phyloP scores from a whole-genome alignment of 1,284 basidiomycete species.

The Trichosporon sp. region DNA sequence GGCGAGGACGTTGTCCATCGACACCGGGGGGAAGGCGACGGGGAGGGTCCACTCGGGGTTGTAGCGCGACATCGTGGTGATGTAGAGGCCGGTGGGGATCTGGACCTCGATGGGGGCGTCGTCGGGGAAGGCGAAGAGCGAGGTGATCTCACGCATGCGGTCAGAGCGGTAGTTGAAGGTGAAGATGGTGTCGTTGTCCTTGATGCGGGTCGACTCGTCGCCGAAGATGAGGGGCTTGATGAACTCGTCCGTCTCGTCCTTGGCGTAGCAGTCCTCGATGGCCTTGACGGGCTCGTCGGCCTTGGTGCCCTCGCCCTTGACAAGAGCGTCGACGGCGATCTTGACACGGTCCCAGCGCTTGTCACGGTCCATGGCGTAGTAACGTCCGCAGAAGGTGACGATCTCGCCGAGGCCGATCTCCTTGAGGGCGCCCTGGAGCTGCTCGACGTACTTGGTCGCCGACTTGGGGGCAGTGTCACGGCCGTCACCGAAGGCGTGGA shows the following conservation, averaged over 20 bases:
- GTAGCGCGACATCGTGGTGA: constrained; percentile 89
- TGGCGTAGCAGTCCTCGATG: constrained; percentile 67
- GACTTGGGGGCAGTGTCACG: constrained; percentile 83
- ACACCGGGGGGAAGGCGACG: constrained; percentile 80
- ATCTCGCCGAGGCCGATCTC: constrained; percentile 60
- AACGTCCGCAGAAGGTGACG: constrained; percentile 75
- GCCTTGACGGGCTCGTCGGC: constrained; percentile 59
- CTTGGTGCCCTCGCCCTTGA: constrained; percentile 65
- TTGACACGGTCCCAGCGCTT: constrained; percentile 90
- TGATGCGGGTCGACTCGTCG: constrained; percentile 68
- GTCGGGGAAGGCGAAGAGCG: constrained; percentile 65
- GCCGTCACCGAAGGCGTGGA: constrained; percentile 81
- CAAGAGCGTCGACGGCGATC: constrained; percentile 74
- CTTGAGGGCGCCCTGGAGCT: constrained; percentile 70
- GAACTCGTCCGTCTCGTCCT: constrained; percentile 84
- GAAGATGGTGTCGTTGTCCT: constrained; percentile 73
- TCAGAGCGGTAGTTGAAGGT: constrained; percentile 94
- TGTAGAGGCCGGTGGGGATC: constrained; percentile 74
- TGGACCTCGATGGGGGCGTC: constrained; percentile 75
- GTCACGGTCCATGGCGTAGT: constrained; percentile 94
- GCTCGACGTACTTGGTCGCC: constrained; percentile 63
- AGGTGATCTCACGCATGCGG: constrained; percentile 78
- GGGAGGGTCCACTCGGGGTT: constrained; percentile 80
- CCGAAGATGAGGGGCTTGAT: constrained; percentile 85
- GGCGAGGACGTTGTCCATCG: constrained; percentile 84